A percentile compares a stretch with the other conserved stretches of the same genome.
Conservation (phyloP, 257 asterid genomes). For the Solanum piurae region DNA sequence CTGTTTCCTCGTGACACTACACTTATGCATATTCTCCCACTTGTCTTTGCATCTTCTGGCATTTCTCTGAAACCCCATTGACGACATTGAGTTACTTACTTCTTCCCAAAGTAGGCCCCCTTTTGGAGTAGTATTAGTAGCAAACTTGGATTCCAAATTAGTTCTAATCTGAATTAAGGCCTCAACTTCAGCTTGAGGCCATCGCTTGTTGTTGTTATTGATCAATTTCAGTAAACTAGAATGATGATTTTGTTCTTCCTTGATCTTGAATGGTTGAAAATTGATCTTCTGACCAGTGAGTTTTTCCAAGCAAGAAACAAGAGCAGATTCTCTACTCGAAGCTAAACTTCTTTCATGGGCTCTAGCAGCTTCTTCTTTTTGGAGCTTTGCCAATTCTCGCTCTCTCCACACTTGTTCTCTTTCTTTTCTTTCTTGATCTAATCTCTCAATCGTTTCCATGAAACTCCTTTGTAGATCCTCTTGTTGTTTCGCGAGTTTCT, state of each 20-base stretch:
- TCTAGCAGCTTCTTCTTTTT: constrained; percentile 23
- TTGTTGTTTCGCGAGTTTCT: constrained; percentile 43
- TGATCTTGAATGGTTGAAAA: background rate
- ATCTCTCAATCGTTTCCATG: constrained; percentile 32
- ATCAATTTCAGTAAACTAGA: background rate
- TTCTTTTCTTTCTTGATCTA: constrained; percentile 40
- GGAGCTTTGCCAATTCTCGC: constrained; percentile 24
- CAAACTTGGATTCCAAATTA: constrained; percentile 10
- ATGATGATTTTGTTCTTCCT: background rate
- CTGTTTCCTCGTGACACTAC: constrained; percentile 18
- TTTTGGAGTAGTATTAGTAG: background rate
- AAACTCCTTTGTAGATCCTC: constrained; percentile 35
- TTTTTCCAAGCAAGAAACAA: constrained; percentile 46
- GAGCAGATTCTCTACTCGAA: constrained; percentile 28
- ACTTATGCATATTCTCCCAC: constrained; percentile 60
- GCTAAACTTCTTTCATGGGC: constrained; percentile 38
- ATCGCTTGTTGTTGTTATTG: background rate
- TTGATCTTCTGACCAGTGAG: constrained; percentile 37
- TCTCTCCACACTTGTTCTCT: constrained; percentile 56
- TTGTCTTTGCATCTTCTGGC: constrained; percentile 56
- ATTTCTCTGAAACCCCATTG: constrained; percentile 31
- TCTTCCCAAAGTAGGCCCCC: constrained; percentile 13
- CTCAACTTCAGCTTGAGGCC: constrained; percentile 28
- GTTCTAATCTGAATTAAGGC: constrained; percentile 31
- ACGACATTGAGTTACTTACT: constrained; percentile 5